These are phyloP conservation scores for Beauveria scarabaeidicola DNA, from an alignment of 2,329 filamentous ascomycete genomes.

Conservation along the genomic window DNA sequence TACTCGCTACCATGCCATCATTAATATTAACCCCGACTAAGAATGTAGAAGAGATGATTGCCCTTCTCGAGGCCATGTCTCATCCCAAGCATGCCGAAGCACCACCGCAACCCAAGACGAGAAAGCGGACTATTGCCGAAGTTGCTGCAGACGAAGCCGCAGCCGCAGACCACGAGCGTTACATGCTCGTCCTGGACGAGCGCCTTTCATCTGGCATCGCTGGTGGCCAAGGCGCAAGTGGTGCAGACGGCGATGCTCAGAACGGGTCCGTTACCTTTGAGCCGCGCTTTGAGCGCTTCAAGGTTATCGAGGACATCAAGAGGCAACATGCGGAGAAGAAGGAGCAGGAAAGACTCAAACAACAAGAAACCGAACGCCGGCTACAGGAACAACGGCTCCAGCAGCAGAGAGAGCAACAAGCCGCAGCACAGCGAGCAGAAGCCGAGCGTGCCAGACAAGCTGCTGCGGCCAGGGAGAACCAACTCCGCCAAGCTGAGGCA, in stretches of 20 bases:
- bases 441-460: conserved; percentile 33
- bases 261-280: conserved; percentile 68
- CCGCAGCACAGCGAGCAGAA: conserved; percentile 33
- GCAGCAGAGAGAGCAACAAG: conserved; percentile 37
- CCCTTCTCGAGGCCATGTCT: conserved; percentile 60
- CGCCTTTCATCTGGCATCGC: conserved; percentile 56
- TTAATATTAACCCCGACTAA: conserved; percentile 71
- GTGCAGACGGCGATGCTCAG: conserved; percentile 64
- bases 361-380: conserved; percentile 50
- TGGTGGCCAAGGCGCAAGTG: conserved; percentile 46
- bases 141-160: conserved; percentile 90
- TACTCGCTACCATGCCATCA: conserved; percentile 64
- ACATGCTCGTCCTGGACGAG: conserved; percentile 89
- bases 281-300: conserved; percentile 82
- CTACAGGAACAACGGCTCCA: conserved; percentile 38
- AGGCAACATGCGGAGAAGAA: conserved; percentile 67
- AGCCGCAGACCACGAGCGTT: conserved; percentile 80
- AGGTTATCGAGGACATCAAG: conserved; percentile 79
- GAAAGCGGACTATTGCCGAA: conserved; percentile 91
- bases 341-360: conserved; percentile 64
- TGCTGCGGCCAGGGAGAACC: conserved; percentile 26
- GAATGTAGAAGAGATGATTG: conserved; percentile 59
- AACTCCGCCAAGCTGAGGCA: conserved; percentile 29
- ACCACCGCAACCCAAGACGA: conserved; percentile 75
- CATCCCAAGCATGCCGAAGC: conserved; percentile 70